Base-by-base conservation (phyloP, 2,329 filamentous ascomycete genomes). In the Aspergillus costaricaensis region DNA sequence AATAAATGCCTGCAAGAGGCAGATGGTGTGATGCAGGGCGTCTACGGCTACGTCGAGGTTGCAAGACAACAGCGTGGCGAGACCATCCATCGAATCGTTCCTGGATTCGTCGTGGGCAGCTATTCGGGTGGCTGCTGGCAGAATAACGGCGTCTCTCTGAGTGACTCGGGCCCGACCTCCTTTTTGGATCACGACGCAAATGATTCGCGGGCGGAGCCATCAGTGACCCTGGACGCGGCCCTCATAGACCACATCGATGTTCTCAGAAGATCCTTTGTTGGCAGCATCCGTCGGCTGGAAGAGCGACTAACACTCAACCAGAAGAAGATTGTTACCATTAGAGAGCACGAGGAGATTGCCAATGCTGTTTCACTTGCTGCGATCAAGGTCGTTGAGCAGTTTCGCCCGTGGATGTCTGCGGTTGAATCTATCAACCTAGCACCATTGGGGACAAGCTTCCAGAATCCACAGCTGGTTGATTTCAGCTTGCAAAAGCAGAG, bases 1-100 rank as follows among this genome's bases (percentile, higher is more conserved):
- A 89, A 95, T 57, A 99, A 99, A 75, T 99, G 95, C 72, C 79
- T 98, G 66, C 92, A 96, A 74, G 95, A 99, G 79, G 95, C 95
- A n/a, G 95, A 99, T 64, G 95, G 95, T 51, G 93, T 99, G 21
- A 83, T 98, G 59, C 86, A 95, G 57, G 94, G 94, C 5, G 94
- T 99, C 5, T 96, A 93, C 75, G 95, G 92, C 72, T 99, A 96
- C 75, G 94, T 98, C 38, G 94, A 98, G 73, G 91, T 98, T 50
- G 95, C 95, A 15, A 88, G 92, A 67, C 91, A 96, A 74, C 95
- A 98, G 75, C 86, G 93, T 59, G 94, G 94, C 59, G 94, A 97
- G 72, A 91, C 95, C 43, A 96, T 98, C 57, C 92, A 91, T 15
- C 88, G 95, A n/a, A 83, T 98, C 2, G 89, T 96, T 58, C 95